phyloP scores from a whole-genome alignment of 1,139 yeast species.

The Zygosaccharomyces sapae region DNA sequence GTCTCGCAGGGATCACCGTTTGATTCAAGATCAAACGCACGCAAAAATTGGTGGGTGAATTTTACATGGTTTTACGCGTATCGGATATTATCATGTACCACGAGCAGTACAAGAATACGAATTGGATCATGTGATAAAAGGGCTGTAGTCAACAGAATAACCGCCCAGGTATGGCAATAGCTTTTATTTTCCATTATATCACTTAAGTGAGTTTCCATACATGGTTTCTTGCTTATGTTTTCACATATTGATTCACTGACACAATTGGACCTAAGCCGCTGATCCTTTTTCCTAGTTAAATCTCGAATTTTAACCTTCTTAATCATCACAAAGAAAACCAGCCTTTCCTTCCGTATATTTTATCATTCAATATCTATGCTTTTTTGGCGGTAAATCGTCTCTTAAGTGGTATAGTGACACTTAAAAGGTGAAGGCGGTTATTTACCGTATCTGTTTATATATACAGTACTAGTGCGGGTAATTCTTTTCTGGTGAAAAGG shows the following conservation, averaged over 20 bases:
- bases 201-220: too few species aligned
- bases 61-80: slow-evolving; percentile 2
- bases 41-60: background rate
- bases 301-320: too few species aligned
- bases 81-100: background rate
- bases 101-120: background rate
- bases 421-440: slow-evolving; percentile 4
- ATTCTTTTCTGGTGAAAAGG: background rate
- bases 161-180: background rate
- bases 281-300: too few species aligned
- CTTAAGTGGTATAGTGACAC: background rate
- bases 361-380: too few species aligned
- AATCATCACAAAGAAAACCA: background rate
- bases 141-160: too few species aligned
- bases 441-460: background rate
- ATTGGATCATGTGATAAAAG: background rate
- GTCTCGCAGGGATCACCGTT: background rate
- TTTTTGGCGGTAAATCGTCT: too few species aligned
- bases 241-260: too few species aligned
- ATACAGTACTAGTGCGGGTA: background rate
- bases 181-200: background rate
- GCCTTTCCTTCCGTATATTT: background rate
- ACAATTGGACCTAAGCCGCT: too few species aligned
- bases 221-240: too few species aligned
- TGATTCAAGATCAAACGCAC: background rate